Evolutionary conservation across 2,329 filamentous ascomycete genomes (phyloP).

Genomic region (Teratosphaeria gauchensis): DNA sequence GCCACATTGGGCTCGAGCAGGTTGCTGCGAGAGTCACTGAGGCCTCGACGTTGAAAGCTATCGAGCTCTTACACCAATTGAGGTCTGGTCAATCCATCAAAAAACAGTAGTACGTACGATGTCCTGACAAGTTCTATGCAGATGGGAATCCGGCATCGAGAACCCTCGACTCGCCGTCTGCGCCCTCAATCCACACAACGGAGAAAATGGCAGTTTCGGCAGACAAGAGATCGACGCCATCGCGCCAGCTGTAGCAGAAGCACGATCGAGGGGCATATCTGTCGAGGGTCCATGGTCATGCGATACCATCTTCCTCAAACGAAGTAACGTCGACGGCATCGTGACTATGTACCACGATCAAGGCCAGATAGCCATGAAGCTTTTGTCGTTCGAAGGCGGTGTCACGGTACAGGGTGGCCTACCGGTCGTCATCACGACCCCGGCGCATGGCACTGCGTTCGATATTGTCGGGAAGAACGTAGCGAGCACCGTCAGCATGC

Average conservation of each 20-base stretch:
- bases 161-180: conserved; percentile 6
- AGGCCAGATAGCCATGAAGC: conserved; percentile 9
- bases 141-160: conserved; percentile 8
- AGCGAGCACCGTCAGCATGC: conserved; percentile 6
- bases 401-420: conserved; percentile 10
- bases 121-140: background rate
- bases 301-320: conserved; percentile 10
- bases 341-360: conserved; percentile 11
- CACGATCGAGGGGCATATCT: conserved; percentile 5
- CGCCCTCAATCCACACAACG: conserved; percentile 11
- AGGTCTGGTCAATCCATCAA: background rate
- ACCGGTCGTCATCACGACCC: conserved; percentile 7
- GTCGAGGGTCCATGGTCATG: conserved; percentile 8
- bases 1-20: conserved; percentile 4
- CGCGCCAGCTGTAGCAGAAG: conserved; percentile 5
- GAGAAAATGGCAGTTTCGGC: conserved; percentile 8
- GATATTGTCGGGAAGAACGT: conserved; percentile 9
- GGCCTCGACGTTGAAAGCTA: conserved; percentile 4
- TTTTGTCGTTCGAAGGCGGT: conserved; percentile 8
- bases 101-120: background rate
- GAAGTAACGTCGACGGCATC: conserved; percentile 7
- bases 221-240: conserved; percentile 10
- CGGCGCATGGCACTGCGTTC: conserved; percentile 9
- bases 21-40: conserved; percentile 6
- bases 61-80: conserved; percentile 6